phyloP scores from a whole-genome alignment of 495 filamentous ascomycete genomes.

The Penicillium flavigenum region DNA sequence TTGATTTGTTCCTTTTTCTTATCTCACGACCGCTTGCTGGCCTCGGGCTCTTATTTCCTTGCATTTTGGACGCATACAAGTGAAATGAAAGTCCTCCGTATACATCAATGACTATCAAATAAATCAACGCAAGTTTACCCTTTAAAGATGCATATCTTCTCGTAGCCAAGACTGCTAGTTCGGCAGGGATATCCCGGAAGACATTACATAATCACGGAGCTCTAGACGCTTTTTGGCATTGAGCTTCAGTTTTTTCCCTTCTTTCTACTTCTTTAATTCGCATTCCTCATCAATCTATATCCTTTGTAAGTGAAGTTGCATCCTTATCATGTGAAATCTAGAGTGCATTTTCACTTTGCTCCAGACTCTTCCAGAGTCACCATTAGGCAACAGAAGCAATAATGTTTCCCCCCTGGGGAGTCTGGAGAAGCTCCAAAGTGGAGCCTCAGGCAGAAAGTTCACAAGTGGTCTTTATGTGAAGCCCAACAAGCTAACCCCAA shows the following conservation, averaged over 20 bases:
- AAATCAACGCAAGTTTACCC: background rate
- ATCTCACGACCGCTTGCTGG: background rate
- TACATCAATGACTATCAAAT: background rate
- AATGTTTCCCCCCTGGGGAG: conserved; percentile 2
- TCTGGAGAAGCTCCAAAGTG: conserved; percentile 11
- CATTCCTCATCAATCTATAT: conserved; percentile 20
- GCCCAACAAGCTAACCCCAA: conserved; percentile 29
- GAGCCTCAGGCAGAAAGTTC: conserved; percentile 19
- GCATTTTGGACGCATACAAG: background rate
- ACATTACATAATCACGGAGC: conserved; percentile 20
- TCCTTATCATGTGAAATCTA: background rate
- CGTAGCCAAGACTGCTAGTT: background rate
- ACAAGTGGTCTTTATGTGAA: conserved; percentile 18
- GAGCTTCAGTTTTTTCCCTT: conserved; percentile 31
- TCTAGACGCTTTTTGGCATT: conserved; percentile 25
- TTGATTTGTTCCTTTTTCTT: background rate
- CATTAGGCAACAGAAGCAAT: background rate
- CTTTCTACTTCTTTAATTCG: conserved; percentile 18
- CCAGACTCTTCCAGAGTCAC: background rate
- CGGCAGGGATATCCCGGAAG: conserved; percentile 16
- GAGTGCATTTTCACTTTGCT: background rate
- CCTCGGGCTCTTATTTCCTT: background rate
- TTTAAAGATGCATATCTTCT: background rate
- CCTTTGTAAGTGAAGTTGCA: conserved; percentile 22
- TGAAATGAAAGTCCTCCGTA: conserved; percentile 1